A percentile compares a stretch with the other conserved stretches of the same genome.
These are phyloP conservation scores for Saitozyma podzolica DNA, from an alignment of 768 basidiomycete genomes.

Conservation along the genomic window DNA sequence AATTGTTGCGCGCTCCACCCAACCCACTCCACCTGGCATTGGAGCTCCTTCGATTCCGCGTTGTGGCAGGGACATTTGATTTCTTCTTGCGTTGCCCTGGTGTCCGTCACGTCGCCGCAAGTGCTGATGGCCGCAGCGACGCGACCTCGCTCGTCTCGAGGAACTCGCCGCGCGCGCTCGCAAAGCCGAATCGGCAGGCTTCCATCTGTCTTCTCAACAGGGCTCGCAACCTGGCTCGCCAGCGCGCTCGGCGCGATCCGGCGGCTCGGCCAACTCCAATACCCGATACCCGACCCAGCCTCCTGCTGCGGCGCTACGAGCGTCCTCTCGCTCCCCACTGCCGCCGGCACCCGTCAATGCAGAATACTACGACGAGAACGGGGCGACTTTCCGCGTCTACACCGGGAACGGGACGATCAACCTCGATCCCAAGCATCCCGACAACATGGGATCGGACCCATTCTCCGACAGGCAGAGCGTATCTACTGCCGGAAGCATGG, in stretches of 20 bases:
- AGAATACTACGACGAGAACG: conserved; percentile 38
- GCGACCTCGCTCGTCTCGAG: conserved; percentile 44
- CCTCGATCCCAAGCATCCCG: conserved; percentile 19
- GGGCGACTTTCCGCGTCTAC: conserved; percentile 30
- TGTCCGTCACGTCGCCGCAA: too few relatives aligned
- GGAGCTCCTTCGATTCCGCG: too few relatives aligned
- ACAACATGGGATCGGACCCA: conserved; percentile 26
- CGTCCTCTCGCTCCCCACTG: conserved; percentile 26
- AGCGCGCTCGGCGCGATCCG: conserved; percentile 24
- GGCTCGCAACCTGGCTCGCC: conserved; percentile 33
- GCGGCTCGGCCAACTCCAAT: conserved; percentile 3
- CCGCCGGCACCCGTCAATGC: conserved; percentile 31
- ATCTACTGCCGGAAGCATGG: conserved; percentile 24
- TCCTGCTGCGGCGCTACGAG: conserved; percentile 15
- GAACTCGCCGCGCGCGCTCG: conserved; percentile 36
- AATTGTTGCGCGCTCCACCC: too few relatives aligned
- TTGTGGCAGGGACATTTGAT: too few relatives aligned
- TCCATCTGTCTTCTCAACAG: conserved; percentile 42
- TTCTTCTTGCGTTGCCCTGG: too few relatives aligned
- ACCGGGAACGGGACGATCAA: conserved; percentile 29
- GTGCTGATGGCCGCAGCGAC: conserved; percentile 30
- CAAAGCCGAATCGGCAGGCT: conserved; percentile 47
- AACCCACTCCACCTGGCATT: too few relatives aligned
- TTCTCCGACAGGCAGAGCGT: conserved; percentile 45
- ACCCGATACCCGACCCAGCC: conserved; percentile 15